These are phyloP conservation scores for Sphagnum fallax DNA, from an alignment of 228 moss, liverwort and hornwort species.

Conservation along the genomic window DNA sequence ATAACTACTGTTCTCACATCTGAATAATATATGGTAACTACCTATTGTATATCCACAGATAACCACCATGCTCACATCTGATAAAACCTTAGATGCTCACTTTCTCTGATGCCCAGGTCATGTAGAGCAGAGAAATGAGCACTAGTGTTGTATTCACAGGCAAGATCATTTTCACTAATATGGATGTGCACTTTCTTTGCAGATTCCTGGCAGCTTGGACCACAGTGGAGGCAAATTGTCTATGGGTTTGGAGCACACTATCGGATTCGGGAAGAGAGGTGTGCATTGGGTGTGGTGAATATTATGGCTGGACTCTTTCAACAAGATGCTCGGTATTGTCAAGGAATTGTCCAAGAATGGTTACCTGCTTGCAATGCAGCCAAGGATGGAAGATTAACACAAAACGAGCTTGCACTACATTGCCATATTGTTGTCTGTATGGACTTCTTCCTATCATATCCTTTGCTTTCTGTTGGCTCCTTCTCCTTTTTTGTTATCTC, in stretches of 20 bases:
- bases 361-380: constrained; percentile 25
- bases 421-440: constrained; percentile 32
- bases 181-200: not conserved
- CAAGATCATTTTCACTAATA: too few species aligned
- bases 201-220: constrained; percentile 26
- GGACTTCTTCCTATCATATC: constrained; percentile 2
- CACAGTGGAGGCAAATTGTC: constrained; percentile 28
- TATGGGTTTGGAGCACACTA: constrained; percentile 36
- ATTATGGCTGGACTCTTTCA: constrained; percentile 28
- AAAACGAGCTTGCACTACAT: constrained; percentile 32
- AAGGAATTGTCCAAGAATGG: constrained; percentile 34
- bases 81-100: too few species aligned
- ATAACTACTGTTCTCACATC: too few species aligned
- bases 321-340: constrained; percentile 21
- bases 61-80: too few species aligned
- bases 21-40: too few species aligned
- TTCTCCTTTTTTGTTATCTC: too few species aligned
- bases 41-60: too few species aligned
- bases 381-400: constrained; percentile 37
- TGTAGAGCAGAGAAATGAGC: too few species aligned
- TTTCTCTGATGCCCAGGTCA: too few species aligned
- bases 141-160: too few species aligned
- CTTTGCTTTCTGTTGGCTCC: not conserved
- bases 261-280: constrained; percentile 32
- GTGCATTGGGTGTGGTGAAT: constrained; percentile 24